Evolutionary conservation across 2,329 filamentous ascomycete species (phyloP).

Genomic region (Cladophialophora chaetospira): DNA sequence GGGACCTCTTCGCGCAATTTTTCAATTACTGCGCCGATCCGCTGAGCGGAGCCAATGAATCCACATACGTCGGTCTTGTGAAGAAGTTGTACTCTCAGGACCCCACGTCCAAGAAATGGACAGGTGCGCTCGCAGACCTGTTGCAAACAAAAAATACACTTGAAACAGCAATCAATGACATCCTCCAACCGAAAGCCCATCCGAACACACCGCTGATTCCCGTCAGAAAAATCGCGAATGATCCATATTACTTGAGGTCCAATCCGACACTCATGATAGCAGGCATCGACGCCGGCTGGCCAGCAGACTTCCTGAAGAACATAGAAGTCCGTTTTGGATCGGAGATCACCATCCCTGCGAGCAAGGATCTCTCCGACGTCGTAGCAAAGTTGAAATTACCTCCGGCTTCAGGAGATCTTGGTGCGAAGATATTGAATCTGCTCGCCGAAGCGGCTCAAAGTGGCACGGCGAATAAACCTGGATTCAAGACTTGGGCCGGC

Average conservation of each 20-base stretch:
- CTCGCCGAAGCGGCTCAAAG: not conserved
- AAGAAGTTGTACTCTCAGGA: too few species aligned
- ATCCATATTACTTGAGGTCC: conserved; percentile 23
- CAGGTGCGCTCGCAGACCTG: too few species aligned
- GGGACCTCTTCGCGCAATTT: conserved; percentile 48
- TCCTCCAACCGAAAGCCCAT: too few species aligned
- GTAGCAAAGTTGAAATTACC: not conserved
- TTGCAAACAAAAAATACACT: too few species aligned
- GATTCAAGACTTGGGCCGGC: not conserved
- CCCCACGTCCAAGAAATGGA: too few species aligned
- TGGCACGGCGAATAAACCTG: not conserved
- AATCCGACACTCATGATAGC: conserved; percentile 2
- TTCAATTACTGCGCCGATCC: conserved; percentile 43
- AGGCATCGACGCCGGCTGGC: conserved; percentile 43
- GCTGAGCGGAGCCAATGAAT: conserved; percentile 15
- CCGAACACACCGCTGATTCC: too few species aligned
- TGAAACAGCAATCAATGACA: too few species aligned
- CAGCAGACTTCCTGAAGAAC: conserved; percentile 36
- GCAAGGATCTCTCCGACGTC: not conserved
- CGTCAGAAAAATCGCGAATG: not conserved
- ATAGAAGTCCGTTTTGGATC: conserved; percentile 4
- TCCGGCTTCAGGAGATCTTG: not conserved
- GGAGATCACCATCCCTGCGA: not conserved
- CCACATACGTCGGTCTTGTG: too few species aligned
- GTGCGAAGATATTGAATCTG: not conserved